phyloP scores from a whole-genome alignment of 2,329 filamentous ascomycete genomes.

The Penicillium expansum region DNA sequence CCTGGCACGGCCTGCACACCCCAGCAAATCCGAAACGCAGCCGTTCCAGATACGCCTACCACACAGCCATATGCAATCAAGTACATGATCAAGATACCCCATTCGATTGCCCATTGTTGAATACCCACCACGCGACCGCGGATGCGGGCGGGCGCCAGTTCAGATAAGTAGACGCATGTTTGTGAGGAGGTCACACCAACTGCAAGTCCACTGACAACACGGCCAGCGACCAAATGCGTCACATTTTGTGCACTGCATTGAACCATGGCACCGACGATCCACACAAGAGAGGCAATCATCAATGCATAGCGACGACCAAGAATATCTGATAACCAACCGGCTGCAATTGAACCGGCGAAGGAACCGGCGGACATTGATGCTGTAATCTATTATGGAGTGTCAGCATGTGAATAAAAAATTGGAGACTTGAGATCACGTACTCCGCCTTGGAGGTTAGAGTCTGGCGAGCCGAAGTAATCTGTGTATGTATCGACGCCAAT shows the following conservation, averaged over 20 bases:
- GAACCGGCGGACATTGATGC: conserved; percentile 51
- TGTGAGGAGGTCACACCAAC: conserved; percentile 47
- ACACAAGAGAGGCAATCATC: conserved; percentile 26
- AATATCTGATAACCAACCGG: conserved; percentile 25
- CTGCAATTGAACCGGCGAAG: conserved; percentile 22
- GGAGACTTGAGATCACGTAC: conserved; percentile 16
- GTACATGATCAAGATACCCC: conserved; percentile 47
- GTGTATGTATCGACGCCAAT: conserved; percentile 52
- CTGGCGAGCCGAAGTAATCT: conserved; percentile 54
- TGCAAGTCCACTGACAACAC: conserved; percentile 28
- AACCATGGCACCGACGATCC: conserved; percentile 28
- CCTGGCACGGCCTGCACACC: conserved; percentile 61
- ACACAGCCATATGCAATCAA: conserved; percentile 42
- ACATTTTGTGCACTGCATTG: conserved; percentile 30
- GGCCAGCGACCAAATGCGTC: conserved; percentile 24
- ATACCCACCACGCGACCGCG: conserved; percentile 45
- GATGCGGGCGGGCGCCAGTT: conserved; percentile 43
- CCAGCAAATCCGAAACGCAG: conserved; percentile 60
- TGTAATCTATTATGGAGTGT: conserved; percentile 54
- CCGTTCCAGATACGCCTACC: conserved; percentile 36
- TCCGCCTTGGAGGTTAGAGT: conserved; percentile 39
- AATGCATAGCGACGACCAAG: conserved; percentile 26
- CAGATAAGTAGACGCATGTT: conserved; percentile 46
- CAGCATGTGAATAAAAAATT: neutral
- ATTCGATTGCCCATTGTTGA: conserved; percentile 47